These are phyloP conservation scores for Xylaria sp. DNA, from an alignment of 2,329 filamentous ascomycete species.

Conservation along the genomic window DNA sequence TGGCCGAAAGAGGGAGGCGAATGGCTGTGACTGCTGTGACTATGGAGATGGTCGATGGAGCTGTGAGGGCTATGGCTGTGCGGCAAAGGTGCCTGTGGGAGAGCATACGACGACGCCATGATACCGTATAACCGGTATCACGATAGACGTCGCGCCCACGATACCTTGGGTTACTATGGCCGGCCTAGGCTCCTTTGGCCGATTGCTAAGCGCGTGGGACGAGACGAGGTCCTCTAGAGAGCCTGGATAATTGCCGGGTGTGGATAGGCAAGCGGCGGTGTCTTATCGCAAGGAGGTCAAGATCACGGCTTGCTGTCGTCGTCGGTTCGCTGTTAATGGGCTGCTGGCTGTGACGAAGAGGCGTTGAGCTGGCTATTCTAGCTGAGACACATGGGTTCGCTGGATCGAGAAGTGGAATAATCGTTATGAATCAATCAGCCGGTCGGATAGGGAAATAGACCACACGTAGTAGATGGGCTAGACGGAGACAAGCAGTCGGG, in stretches of 20 bases:
- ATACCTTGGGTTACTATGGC: not conserved
- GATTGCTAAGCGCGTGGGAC: not conserved
- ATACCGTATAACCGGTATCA: constrained; percentile 28
- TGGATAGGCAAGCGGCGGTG: not conserved
- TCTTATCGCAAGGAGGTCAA: constrained; percentile 15
- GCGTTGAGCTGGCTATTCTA: not conserved
- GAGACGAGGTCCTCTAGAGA: not conserved
- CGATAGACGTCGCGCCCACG: constrained; percentile 6
- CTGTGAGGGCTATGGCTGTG: constrained; percentile 47
- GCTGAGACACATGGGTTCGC: constrained; percentile 29
- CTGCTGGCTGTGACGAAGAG: not conserved
- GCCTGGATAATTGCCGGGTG: not conserved
- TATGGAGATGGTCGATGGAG: constrained; percentile 52
- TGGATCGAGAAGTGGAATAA: not conserved
- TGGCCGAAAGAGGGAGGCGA: constrained; percentile 55
- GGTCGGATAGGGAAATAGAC: not conserved
- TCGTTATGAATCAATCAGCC: not conserved
- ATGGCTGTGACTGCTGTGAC: constrained; percentile 51
- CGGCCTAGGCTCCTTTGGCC: not conserved
- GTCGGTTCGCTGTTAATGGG: not conserved
- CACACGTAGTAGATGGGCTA: not conserved
- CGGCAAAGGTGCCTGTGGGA: constrained; percentile 63
- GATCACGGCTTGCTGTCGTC: not conserved
- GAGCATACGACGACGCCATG: constrained; percentile 64
- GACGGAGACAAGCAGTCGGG: constrained; percentile 1